Conservation (phyloP, 164 flowering plant genomes). For the Kingdonia uniflora region DNA sequence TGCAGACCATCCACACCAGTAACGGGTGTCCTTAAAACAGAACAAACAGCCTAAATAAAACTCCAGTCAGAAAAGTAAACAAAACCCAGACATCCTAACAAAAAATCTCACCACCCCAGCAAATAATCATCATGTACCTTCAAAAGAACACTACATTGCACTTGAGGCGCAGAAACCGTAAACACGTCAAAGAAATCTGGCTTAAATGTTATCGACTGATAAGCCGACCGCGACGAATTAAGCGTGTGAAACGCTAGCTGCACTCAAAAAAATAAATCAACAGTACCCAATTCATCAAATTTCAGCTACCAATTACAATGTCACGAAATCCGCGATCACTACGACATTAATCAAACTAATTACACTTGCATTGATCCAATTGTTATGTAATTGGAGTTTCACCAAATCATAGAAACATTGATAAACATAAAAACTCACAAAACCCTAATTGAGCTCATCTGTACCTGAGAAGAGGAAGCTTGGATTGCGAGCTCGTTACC, state of each 20-base stretch:
- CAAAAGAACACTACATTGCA: constrained; percentile 78
- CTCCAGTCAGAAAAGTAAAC: too few relatives aligned
- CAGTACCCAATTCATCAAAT: neutral
- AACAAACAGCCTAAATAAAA: constrained; percentile 89
- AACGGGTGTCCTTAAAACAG: constrained; percentile 84
- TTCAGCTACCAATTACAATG: too few relatives aligned
- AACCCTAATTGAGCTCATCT: too few relatives aligned
- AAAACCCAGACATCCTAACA: too few relatives aligned
- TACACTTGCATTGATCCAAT: too few relatives aligned
- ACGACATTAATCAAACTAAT: too few relatives aligned
- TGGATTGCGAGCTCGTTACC: constrained; percentile 84
- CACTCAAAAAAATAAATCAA: constrained; percentile 6
- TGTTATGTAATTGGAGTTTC: too few relatives aligned
- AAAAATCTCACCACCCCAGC: too few relatives aligned
- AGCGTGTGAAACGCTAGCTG: constrained; percentile 74
- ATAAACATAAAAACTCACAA: constrained; percentile 4
- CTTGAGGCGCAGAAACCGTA: constrained; percentile 40
- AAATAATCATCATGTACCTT: constrained; percentile 37
- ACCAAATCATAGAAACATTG: constrained; percentile 10
- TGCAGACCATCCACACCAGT: constrained; percentile 53
- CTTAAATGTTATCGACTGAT: constrained; percentile 54
- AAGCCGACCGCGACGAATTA: constrained; percentile 84
- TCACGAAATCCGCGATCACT: too few relatives aligned
- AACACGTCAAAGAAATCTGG: constrained; percentile 68
- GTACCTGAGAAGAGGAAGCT: constrained; percentile 82